phyloP scores from a whole-genome alignment of 2,329 filamentous ascomycete species.

The Arthrocladium fulminans region DNA sequence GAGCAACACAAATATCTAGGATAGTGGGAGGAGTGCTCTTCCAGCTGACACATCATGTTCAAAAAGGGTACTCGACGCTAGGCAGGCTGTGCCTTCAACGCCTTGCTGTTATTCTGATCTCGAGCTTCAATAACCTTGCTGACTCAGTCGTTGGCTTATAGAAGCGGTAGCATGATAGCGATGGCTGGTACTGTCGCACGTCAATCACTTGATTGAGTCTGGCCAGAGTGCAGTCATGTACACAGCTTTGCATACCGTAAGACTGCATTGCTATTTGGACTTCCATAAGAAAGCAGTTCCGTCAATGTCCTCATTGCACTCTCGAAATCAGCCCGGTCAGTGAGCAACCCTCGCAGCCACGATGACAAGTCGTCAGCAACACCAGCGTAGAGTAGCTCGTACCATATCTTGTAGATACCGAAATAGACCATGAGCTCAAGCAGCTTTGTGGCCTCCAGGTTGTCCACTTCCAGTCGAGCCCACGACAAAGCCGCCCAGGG shows the following conservation, averaged over 20 bases:
- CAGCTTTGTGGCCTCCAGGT: slow-evolving; percentile 26
- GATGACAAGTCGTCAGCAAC: background rate
- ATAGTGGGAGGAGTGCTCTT: too few species aligned
- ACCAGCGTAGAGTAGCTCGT: slow-evolving; percentile 29
- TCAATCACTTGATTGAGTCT: slow-evolving; percentile 10
- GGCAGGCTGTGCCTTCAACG: too few species aligned
- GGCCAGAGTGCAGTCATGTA: slow-evolving; percentile 16
- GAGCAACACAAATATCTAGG: too few species aligned
- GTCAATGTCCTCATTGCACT: slow-evolving; percentile 9
- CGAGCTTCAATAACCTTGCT: too few species aligned
- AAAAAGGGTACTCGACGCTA: too few species aligned
- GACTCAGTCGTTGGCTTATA: too few species aligned
- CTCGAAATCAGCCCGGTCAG: slow-evolving; percentile 10
- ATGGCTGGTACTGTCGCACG: slow-evolving; percentile 6
- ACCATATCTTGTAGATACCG: slow-evolving; percentile 39
- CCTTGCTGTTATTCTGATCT: too few species aligned
- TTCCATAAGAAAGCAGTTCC: slow-evolving; percentile 13
- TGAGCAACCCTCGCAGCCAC: background rate
- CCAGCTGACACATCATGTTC: too few species aligned
- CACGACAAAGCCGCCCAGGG: slow-evolving; percentile 18
- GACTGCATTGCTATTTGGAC: background rate
- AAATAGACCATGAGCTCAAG: slow-evolving; percentile 38
- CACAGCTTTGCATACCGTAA: slow-evolving; percentile 15
- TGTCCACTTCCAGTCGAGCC: slow-evolving; percentile 7
- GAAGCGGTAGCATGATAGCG: too few species aligned